Base-by-base conservation (phyloP, 257 asterid species). In the Fraxinus quadrangulata region DNA sequence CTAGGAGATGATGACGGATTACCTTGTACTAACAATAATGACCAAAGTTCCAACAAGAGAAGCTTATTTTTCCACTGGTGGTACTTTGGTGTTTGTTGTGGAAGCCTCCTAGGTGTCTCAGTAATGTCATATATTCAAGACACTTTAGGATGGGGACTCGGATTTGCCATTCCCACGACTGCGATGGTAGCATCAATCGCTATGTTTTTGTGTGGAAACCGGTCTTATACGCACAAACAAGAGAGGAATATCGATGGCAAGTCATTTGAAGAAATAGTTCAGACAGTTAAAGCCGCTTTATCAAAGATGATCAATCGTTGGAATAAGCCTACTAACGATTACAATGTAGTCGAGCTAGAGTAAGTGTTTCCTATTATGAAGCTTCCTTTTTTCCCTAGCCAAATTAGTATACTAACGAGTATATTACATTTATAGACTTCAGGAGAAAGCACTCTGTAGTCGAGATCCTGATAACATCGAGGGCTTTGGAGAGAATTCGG, bases 31-130 rank as follows among this genome's bases (percentile, higher is more conserved):
- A 78, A 67, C 47, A 80, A 66, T 5, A 67, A 36, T 23, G 81
- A 80, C 3, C 83, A 83, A 66, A 79, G 37, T 39, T 80, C 90
- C 1, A 79, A 77, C 68, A 81, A 75, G 77, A 96, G 89, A 87
- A 89, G 94, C 39, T 21, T 75, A 71, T 96, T 96, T 47, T 96
- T 94, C 84, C 98, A 96, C 7, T 90, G 97, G 93, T 96, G 97
- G 97, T 96, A 96, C 72, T 93, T 88, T 26, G 98, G 98, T 0
- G 79, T 96, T 10, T 96, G 99, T 42, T 88, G 94, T 23, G 99
- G 99, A 65, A 89, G 97, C 82, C 89, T 96, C 5, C 68, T 92
- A 5, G 99, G 99, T 2, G 89, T 92, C 26, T 88, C 97, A 0
- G 76, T 88, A 73, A 85, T 90, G 96, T 91, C 99, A 1, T 96